Conservation (phyloP, 805 yeast genomes). For the Candida ficus region DNA sequence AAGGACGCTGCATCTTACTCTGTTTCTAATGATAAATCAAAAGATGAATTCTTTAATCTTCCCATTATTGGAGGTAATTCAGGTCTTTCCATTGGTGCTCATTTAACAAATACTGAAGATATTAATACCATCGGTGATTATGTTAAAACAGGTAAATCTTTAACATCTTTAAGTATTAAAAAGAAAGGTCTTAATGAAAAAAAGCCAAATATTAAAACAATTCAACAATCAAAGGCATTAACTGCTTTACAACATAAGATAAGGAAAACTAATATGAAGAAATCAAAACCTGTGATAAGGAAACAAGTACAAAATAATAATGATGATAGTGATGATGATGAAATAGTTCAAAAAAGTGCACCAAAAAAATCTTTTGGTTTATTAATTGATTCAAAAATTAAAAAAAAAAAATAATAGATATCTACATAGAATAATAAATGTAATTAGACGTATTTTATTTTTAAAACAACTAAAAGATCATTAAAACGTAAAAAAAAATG, state of each 20-base stretch:
- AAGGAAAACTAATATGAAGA: conserved; percentile 13
- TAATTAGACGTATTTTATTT: too few species aligned
- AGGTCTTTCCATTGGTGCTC: conserved; percentile 11
- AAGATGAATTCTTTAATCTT: conserved; percentile 18
- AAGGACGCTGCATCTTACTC: neutral
- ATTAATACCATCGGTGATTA: conserved; percentile 25
- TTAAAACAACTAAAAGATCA: too few species aligned
- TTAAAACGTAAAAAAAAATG: too few species aligned
- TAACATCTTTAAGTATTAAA: conserved; percentile 14
- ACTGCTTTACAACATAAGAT: conserved; percentile 22
- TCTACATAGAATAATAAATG: too few species aligned
- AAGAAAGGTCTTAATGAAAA: conserved; percentile 8
- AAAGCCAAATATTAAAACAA: conserved; percentile 3
- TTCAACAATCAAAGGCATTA: conserved; percentile 20
- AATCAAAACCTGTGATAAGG: neutral
- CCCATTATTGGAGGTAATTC: conserved; percentile 22
- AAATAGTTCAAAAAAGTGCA: conserved; percentile 14
- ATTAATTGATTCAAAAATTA: conserved; percentile 20
- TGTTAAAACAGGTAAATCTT: conserved; percentile 19
- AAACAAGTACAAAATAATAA: neutral
- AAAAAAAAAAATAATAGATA: conserved; percentile 14
- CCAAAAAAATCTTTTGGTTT: conserved; percentile 18
- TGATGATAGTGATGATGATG: conserved; percentile 19
- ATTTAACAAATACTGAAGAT: conserved; percentile 2
- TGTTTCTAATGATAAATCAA: conserved; percentile 13